Evolutionary conservation across 140 eudicot genomes (phyloP), one percentile per base, ranked within the genome.

Genomic region (Bidens hawaiensis): DNA sequence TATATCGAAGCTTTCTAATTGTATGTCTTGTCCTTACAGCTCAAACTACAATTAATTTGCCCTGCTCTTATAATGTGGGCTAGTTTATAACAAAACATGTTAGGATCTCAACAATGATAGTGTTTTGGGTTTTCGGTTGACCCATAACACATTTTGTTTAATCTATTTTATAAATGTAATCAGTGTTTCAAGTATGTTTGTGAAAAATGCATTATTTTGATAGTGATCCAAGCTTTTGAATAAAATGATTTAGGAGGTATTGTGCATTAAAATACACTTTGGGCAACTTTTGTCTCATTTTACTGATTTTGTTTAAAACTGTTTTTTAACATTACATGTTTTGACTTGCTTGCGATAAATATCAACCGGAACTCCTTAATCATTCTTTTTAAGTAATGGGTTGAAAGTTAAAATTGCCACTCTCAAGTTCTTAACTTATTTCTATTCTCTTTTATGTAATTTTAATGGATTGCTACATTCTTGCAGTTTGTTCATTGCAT

Each of bases 401-500:
- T 46, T 16, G 7, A 38, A 69, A 28, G 4, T 46, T 16, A 4
- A 38, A 69, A 28, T 26, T 25, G 17, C 23, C 42, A 22, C 2
- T 9, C 0, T 5, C 23, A 19, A 50, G 16, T 55, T n/a, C n/a
- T n/a, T 36, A 36, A 11, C n/a, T 15, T 15, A 14, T 15, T 24
- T 13, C 15, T 28, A 55, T 14, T 0, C 14, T 3, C 1, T 28
- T 23, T 55, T n/a, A 51, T 34, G 46, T 36, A 31, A 13, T 53
- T 46, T 46, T 56, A 24, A 22, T 14, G 40, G 6, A 30, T 14
- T 62, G 28, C 54, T 17, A 17, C 28, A 31, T 55, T 59, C 16
- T 38, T 78, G 82, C 93, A 93, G 99, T 93, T 87, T 75, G 95
- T 93, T 51, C 99, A 93, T 76, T 88, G 99, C 64, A 84, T 93